phyloP scores from a whole-genome alignment of 1,284 basidiomycete species.

The Anthracocystis walkeri region DNA sequence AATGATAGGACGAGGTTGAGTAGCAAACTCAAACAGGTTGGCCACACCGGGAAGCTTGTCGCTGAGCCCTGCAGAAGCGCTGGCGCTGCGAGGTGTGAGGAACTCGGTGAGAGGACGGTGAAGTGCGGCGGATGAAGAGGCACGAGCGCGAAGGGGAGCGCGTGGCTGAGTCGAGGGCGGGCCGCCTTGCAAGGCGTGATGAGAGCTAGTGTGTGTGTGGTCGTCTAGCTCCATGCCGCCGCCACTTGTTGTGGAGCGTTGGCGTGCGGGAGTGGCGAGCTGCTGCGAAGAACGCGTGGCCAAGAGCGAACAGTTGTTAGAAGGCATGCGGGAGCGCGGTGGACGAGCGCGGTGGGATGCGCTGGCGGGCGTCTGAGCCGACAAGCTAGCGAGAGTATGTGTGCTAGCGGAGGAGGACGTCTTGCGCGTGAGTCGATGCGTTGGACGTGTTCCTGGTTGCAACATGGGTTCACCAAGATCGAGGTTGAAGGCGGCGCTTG shows the following conservation, averaged over 20 bases:
- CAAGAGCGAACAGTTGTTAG: conserved; percentile 17
- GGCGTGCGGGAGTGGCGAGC: conserved; percentile 33
- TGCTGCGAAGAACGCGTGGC: conserved; percentile 13
- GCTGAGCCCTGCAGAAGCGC: conserved; percentile 44
- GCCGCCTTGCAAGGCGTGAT: background rate
- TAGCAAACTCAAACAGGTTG: conserved; percentile 57
- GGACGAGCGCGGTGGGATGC: conserved; percentile 16
- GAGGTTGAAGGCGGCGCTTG: conserved; percentile 16
- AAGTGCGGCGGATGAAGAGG: conserved; percentile 47
- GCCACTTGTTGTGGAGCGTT: conserved; percentile 32
- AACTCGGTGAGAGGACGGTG: conserved; percentile 47
- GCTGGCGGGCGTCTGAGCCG: conserved; percentile 7
- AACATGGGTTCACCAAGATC: conserved; percentile 38
- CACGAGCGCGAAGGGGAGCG: conserved; percentile 34
- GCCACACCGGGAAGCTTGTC: conserved; percentile 50
- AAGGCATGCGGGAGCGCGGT: conserved; percentile 29
- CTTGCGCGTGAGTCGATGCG: conserved; percentile 33
- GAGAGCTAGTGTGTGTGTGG: background rate
- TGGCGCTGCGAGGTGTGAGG: conserved; percentile 52
- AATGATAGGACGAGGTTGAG: conserved; percentile 45
- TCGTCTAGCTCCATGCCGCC: conserved; percentile 29
- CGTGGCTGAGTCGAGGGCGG: conserved; percentile 16
- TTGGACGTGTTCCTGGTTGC: conserved; percentile 42
- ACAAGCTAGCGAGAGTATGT: conserved; percentile 29
- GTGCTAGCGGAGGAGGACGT: conserved; percentile 35